A percentile compares a stretch with the other conserved stretches of the same genome.
Evolutionary conservation across 208 protist species (phyloP).

Genomic region (Strigomonas oncopelti): DNA sequence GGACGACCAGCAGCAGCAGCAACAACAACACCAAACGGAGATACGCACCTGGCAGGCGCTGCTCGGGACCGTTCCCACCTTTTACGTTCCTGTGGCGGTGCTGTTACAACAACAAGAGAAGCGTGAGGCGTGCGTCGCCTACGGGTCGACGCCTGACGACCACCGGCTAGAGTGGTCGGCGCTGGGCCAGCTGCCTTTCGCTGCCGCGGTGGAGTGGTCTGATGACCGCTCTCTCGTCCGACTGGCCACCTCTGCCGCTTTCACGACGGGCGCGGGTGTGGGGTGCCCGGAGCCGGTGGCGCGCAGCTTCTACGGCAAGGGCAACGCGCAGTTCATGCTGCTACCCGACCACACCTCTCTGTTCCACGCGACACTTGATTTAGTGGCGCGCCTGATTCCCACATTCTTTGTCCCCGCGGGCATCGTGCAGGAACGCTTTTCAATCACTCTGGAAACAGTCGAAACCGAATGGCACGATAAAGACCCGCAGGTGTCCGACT

Average conservation of each 20-base stretch:
- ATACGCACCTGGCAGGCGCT: constrained; percentile 3
- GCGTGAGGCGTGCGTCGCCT: background rate
- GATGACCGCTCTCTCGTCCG: background rate
- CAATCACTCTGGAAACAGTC: background rate
- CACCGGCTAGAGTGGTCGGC: constrained; percentile 12
- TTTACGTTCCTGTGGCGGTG: constrained; percentile 7
- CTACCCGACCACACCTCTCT: background rate
- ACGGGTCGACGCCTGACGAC: background rate
- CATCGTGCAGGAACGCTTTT: background rate
- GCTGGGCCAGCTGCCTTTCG: background rate
- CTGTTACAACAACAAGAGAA: background rate
- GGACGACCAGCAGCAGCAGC: background rate
- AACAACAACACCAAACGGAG: background rate
- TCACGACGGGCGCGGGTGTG: background rate
- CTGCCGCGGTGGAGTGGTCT: constrained; percentile 3
- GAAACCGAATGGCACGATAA: background rate
- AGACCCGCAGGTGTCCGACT: background rate
- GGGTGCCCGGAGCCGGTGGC: background rate
- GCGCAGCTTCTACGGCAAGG: background rate
- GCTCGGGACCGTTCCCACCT: constrained; percentile 6
- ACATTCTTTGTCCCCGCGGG: constrained; percentile 10
- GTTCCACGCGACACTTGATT: constrained; percentile 12
- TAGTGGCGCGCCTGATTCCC: constrained; percentile 5
- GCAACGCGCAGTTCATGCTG: constrained; percentile 2
- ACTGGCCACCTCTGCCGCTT: background rate